phyloP scores from a whole-genome alignment of 371 early-diverging fungal genomes.

The Dichotomocladium elegans region DNA sequence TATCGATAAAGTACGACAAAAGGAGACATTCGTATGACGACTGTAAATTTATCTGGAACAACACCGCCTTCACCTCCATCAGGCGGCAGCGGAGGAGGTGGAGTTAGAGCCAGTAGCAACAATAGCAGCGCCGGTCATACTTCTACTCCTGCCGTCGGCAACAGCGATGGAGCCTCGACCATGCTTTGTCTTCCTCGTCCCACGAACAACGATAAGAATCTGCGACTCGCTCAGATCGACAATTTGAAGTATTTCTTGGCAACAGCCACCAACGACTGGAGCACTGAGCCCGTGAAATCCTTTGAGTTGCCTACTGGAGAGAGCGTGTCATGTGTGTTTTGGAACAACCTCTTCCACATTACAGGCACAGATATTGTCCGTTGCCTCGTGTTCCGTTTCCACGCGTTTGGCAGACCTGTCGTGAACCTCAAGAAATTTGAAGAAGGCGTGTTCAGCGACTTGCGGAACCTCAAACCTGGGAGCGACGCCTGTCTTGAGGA shows the following conservation, averaged over 20 bases:
- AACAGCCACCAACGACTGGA: slow-evolving; percentile 61
- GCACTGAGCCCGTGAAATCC: slow-evolving; percentile 49
- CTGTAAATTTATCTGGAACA: neutral
- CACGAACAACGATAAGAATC: slow-evolving; percentile 22
- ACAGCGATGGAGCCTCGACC: neutral
- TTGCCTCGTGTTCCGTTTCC: slow-evolving; percentile 90
- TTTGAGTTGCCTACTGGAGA: slow-evolving; percentile 84
- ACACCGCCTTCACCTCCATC: neutral
- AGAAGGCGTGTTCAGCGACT: slow-evolving; percentile 98
- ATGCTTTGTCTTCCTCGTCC: slow-evolving; percentile 10
- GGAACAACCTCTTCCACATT: slow-evolving; percentile 90
- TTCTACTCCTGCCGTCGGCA: neutral
- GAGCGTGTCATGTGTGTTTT: slow-evolving; percentile 85
- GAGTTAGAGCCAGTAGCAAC: too few species aligned
- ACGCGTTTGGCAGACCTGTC: slow-evolving; percentile 89
- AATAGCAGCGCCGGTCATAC: neutral
- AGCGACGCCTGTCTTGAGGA: slow-evolving; percentile 95
- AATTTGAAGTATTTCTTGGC: slow-evolving; percentile 53
- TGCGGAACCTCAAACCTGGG: slow-evolving; percentile 97
- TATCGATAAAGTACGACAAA: neutral
- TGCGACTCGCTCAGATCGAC: slow-evolving; percentile 41
- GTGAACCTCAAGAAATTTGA: slow-evolving; percentile 97
- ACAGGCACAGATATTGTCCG: slow-evolving; percentile 99
- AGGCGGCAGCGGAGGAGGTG: too few species aligned
- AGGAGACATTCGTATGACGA: neutral